These are phyloP conservation scores for Rhododendron williamsianum DNA, from an alignment of 148 eudicot species.

Conservation along the genomic window DNA sequence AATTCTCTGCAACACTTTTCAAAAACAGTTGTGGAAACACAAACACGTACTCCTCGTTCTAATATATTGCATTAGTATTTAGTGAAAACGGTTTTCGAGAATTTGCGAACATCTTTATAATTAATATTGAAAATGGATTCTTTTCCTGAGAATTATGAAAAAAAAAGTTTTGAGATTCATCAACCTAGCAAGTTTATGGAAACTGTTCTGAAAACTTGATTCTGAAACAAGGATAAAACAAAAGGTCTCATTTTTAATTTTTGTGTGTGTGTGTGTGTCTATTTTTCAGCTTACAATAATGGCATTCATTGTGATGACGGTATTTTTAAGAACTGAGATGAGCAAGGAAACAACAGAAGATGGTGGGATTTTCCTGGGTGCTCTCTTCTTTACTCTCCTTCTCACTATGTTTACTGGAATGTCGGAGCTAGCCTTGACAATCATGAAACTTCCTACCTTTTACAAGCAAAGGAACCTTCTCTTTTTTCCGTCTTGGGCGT, in stretches of 20 bases:
- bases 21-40: not conserved
- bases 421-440: conserved; percentile 62
- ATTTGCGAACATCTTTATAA: too few species aligned
- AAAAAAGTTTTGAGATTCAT: not conserved
- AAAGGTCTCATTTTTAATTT: not conserved
- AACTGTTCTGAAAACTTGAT: not conserved
- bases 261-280: not conserved
- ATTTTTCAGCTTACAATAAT: conserved; percentile 50
- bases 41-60: not conserved
- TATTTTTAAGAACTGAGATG: conserved; percentile 60
- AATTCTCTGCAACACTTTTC: not conserved
- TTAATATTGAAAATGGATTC: not conserved
- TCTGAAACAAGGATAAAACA: not conserved
- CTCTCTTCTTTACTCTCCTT: conserved; percentile 53
- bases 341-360: conserved; percentile 36
- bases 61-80: not conserved
- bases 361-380: conserved; percentile 66
- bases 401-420: conserved; percentile 64
- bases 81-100: too few species aligned
- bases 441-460: conserved; percentile 69
- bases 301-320: conserved; percentile 46
- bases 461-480: conserved; percentile 80
- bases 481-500: conserved; percentile 87
- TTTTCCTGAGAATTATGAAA: not conserved
- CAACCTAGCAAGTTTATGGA: not conserved